These are phyloP conservation scores for Fusarium robinianum DNA, from an alignment of 2,329 filamentous ascomycete genomes.

Conservation along the genomic window DNA sequence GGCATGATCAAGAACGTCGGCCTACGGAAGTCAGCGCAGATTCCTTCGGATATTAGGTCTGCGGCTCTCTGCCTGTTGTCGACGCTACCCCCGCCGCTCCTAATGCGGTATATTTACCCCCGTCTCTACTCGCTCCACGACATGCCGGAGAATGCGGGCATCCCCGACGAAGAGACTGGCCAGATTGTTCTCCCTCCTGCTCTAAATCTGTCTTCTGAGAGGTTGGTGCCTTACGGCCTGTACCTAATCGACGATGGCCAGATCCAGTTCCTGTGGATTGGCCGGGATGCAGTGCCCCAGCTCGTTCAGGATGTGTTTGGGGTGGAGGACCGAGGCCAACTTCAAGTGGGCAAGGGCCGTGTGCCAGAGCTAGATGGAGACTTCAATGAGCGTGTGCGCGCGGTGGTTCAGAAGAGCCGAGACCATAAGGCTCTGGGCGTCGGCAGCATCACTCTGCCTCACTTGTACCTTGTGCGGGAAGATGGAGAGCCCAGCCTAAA, in stretches of 20 bases:
- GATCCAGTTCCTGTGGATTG: conserved; percentile 97
- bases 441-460: conserved; percentile 89
- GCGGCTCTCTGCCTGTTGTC: conserved; percentile 93
- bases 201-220: conserved; percentile 84
- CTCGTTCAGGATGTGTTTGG: conserved; percentile 90
- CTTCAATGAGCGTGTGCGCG: conserved; percentile 92
- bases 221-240: conserved; percentile 84
- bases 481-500: conserved; percentile 95
- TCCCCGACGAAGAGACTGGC: conserved; percentile 82
- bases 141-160: conserved; percentile 92
- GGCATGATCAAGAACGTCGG: conserved; percentile 96
- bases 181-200: conserved; percentile 87
- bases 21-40: conserved; percentile 88
- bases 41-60: conserved; percentile 90
- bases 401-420: conserved; percentile 87
- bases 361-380: conserved; percentile 90
- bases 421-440: conserved; percentile 86
- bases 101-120: conserved; percentile 93
- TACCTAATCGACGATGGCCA: conserved; percentile 98
- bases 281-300: conserved; percentile 88
- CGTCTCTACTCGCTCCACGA: conserved; percentile 87
- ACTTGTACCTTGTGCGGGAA: conserved; percentile 91
- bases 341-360: conserved; percentile 89
- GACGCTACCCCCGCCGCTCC: conserved; percentile 83
- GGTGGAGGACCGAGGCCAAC: conserved; percentile 76